phyloP scores from a whole-genome alignment of 1,139 yeast genomes.

The Debaryomyces sp. region DNA sequence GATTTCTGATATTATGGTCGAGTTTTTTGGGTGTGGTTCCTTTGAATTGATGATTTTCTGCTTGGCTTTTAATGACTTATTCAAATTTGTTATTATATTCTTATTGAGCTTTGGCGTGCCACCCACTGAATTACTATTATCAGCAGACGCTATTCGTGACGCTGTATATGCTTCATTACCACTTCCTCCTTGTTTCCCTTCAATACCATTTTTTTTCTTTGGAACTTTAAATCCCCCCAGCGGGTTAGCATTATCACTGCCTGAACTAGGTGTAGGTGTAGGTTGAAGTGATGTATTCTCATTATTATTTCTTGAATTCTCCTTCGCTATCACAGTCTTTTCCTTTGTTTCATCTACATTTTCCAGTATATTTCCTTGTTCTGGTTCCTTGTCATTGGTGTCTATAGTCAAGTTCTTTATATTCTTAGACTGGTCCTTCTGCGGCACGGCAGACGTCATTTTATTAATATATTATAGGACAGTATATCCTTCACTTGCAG shows the following conservation, averaged over 20 bases:
- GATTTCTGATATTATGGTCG: slow-evolving; percentile 37
- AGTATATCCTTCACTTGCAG: neutral
- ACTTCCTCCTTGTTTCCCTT: slow-evolving; percentile 1
- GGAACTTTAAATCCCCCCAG: slow-evolving; percentile 10
- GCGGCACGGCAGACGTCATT: slow-evolving; percentile 5
- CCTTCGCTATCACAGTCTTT: neutral
- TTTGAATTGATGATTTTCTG: slow-evolving; percentile 42
- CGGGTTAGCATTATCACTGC: neutral
- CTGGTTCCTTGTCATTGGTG: slow-evolving; percentile 1
- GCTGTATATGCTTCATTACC: neutral
- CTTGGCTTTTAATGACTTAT: slow-evolving; percentile 44
- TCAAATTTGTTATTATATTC: slow-evolving; percentile 36
- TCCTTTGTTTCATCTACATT: neutral
- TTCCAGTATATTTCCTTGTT: neutral
- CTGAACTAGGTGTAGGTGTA: slow-evolving; percentile 1
- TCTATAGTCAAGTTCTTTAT: slow-evolving; percentile 11
- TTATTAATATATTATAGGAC: neutral
- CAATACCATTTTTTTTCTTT: slow-evolving; percentile 8
- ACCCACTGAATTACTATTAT: neutral
- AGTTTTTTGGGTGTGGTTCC: slow-evolving; percentile 41
- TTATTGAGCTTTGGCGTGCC: slow-evolving; percentile 24
- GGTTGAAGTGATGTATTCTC: neutral
- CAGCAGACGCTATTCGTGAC: neutral
- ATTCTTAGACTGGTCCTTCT: slow-evolving; percentile 9
- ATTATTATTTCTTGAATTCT: neutral